Evolutionary conservation across 441 rosid species (phyloP), one percentile per base, ranked within the genome.

Genomic region (Aquilaria agallochum): DNA sequence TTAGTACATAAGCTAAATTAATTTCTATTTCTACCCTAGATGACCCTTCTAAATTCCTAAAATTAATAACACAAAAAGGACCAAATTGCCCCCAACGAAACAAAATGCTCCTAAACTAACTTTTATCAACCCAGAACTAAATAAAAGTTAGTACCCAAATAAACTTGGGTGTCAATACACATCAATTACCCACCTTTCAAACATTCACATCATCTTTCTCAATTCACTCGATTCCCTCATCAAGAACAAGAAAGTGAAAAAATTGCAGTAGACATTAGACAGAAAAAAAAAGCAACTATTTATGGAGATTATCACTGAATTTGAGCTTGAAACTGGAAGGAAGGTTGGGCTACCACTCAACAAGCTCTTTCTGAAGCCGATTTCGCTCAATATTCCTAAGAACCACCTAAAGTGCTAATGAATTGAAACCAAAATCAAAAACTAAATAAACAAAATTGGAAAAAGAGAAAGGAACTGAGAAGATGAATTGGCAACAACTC

Each of bases 301-400:
- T 86, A 68, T 95, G 98, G 68, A 95, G 96, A 83, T 95, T 88
- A 65, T 95, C 99, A 67, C 97, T 82, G 81, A 83, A 95, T 78
- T 84, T 88, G 70, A 88, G 98, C 68, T 83, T 90, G 81, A 95
- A 92, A 40, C 98, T 96, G 15, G 71, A 27, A 36, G 95, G 97
- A 73, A 98, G 98, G 75, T 79, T 89, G 70, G 88, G 83, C 77
- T 92, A 97, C 99, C 99, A 95, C 75, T 95, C 99, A 58, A 82
- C 83, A 48, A 95, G 83, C 84, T 95, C 99, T 65, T 95, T 95
- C 69, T 95, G 98, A 59, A 95, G 85, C 57, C 99, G 84, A 71
- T 92, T 92, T 70, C 88, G 75, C 5, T 98, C 98, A 64, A 95
- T 95, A 88, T 95, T 95, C 74, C 97, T 95, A 64, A 95, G 88